These are phyloP conservation scores for Rugosomyces carneus DNA, from an alignment of 1,284 basidiomycete genomes.

Conservation along the genomic window DNA sequence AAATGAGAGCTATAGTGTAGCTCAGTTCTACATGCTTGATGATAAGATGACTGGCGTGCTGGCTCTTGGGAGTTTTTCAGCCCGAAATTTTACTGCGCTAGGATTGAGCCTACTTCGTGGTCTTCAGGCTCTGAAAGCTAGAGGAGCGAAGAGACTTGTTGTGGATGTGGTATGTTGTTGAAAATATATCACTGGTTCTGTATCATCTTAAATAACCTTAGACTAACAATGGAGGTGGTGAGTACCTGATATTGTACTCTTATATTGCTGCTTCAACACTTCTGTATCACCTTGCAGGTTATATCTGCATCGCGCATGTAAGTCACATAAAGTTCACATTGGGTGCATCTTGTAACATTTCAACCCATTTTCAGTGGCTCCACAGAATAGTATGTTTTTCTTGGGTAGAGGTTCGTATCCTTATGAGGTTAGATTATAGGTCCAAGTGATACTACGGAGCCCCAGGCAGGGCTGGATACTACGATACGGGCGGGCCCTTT, in stretches of 20 bases:
- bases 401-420: not conserved
- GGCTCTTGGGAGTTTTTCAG: conserved; percentile 54
- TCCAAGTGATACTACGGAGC: conserved; percentile 43
- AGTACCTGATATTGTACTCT: not conserved
- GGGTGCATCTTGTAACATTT: conserved; percentile 20
- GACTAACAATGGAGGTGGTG: conserved; percentile 57
- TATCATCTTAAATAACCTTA: conserved; percentile 15
- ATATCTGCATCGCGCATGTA: conserved; percentile 56
- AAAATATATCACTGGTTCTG: conserved; percentile 24
- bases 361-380: conserved; percentile 39
- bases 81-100: conserved; percentile 36
- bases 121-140: conserved; percentile 38
- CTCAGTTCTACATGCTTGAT: conserved; percentile 49
- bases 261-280: not conserved
- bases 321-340: conserved; percentile 40
- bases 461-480: conserved; percentile 54
- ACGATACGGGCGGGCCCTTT: conserved; percentile 43
- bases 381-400: conserved; percentile 45
- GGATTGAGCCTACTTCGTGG: conserved; percentile 41
- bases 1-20: conserved; percentile 42
- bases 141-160: conserved; percentile 46
- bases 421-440: conserved; percentile 43
- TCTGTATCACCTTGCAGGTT: conserved; percentile 42
- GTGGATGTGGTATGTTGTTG: conserved; percentile 45
- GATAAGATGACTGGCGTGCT: conserved; percentile 51